Evolutionary conservation across 345 rosid genomes (phyloP), one percentile per base, ranked within the genome.

Genomic region (Dipteronia dyeriana): DNA sequence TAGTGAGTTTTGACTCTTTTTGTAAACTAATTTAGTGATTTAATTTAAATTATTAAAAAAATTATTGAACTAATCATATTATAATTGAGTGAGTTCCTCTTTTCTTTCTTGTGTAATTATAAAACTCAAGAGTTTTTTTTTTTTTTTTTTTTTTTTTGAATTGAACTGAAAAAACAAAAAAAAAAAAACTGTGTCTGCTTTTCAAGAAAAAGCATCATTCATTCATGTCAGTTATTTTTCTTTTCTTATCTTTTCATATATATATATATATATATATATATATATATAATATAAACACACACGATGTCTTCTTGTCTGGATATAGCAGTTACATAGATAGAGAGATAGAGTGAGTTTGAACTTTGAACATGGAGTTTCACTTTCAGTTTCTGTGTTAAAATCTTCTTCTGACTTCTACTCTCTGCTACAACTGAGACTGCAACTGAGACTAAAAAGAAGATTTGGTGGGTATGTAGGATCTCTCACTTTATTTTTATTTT

Each of bases 401-500:
- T 6, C 31, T 31, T 31, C 38, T 31, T 31, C 38, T 31, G 38
- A 31, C 38, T 5, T n/a, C 10, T 26, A 8, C 43, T 60, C 51
- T 65, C 54, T 75, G 59, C 63, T 63, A 47, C 71, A 45, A 62
- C 69, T 68, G 20, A 72, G 45, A 22, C 47, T 26, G 8, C 38
- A 31, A 31, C 38, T 31, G 38, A 31, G 38, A 31, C 38, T 31
- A 3, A 31, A 31, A 31, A 31, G 41, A 76, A 68, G 73, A 59
- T 77, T 69, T 77, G 66, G 53, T 69, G 75, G 70, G 79, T 77
- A 77, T 59, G 61, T 22, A 23, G 68, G 49, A 23, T 68, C 22
- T 76, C 26, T 25, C 26, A 60, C 31, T 31, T 31, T 31, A 31
- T 31, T 31, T 31, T 31, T 31, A 31, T 31, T 31, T 31, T 31